Percentiles rank a stretch among this genome's conserved stretches.
These are phyloP conservation scores for Euptelea pleiosperma DNA, from an alignment of 164 flowering plant genomes.

Conservation along the genomic window DNA sequence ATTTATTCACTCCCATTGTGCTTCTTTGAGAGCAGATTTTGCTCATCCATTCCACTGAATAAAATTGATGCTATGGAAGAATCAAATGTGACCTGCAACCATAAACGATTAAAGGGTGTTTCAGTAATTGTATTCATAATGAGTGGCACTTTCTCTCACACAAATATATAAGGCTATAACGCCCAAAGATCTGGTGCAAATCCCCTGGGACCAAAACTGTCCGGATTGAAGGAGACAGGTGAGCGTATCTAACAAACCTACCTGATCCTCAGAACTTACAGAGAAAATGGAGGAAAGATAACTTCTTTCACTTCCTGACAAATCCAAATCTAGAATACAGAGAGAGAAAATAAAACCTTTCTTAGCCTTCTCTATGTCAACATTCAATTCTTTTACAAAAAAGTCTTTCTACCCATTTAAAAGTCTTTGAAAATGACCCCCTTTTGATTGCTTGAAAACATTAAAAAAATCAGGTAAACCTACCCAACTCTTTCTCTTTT, in stretches of 20 bases:
- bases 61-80: too few species aligned
- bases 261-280: conserved; percentile 9
- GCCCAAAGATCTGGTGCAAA: conserved; percentile 21
- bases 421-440: conserved; percentile 45
- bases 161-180: background rate
- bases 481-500: conserved; percentile 28
- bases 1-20: too few species aligned
- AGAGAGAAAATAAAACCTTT: background rate
- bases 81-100: too few species aligned
- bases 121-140: too few species aligned
- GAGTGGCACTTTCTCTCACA: too few species aligned
- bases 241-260: conserved; percentile 20
- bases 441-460: conserved; percentile 19
- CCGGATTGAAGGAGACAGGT: conserved; percentile 44
- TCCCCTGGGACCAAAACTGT: conserved; percentile 30
- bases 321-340: conserved; percentile 15
- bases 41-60: too few species aligned
- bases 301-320: conserved; percentile 4
- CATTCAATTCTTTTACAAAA: conserved; percentile 7
- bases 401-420: conserved; percentile 12
- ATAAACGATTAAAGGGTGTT: too few species aligned
- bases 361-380: background rate
- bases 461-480: conserved; percentile 10
- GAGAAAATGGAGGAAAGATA: background rate
- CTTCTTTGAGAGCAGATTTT: too few species aligned